These are phyloP conservation scores for Argentina anserina DNA, from an alignment of 306 rosid species.

Conservation along the genomic window DNA sequence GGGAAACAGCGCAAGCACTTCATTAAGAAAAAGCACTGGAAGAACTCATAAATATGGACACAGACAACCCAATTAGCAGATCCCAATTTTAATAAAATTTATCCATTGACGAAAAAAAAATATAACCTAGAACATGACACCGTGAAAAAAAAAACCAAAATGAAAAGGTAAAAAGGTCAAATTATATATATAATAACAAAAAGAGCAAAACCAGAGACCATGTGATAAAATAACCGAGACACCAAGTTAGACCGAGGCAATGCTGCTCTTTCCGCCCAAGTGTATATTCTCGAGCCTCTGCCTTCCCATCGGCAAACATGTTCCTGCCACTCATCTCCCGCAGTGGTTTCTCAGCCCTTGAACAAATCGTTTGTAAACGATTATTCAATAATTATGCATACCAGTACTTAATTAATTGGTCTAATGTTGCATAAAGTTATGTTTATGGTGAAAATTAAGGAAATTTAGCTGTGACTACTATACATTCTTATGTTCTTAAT, in stretches of 20 bases:
- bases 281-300: constrained; percentile 83
- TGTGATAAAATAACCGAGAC: constrained; percentile 39
- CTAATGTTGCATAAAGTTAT: too few species aligned
- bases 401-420: too few species aligned
- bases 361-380: constrained; percentile 77
- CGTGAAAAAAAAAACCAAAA: constrained; percentile 62
- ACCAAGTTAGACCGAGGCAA: constrained; percentile 82
- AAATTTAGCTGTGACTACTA: too few species aligned
- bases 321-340: constrained; percentile 91
- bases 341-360: constrained; percentile 84
- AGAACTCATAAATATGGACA: constrained; percentile 61
- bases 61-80: constrained; percentile 83
- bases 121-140: constrained; percentile 67
- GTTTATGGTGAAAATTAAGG: too few species aligned
- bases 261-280: constrained; percentile 96
- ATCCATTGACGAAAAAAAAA: too few species aligned
- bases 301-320: constrained; percentile 97
- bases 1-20: constrained; percentile 56
- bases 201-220: constrained; percentile 53
- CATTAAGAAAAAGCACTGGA: constrained; percentile 44
- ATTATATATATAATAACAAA: constrained; percentile 62
- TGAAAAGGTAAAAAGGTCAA: constrained; percentile 66
- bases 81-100: too few species aligned
- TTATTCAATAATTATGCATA: too few species aligned
- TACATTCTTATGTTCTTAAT: too few species aligned